Base-by-base conservation (phyloP, 305 asterid genomes). In the Galium porrigens region DNA sequence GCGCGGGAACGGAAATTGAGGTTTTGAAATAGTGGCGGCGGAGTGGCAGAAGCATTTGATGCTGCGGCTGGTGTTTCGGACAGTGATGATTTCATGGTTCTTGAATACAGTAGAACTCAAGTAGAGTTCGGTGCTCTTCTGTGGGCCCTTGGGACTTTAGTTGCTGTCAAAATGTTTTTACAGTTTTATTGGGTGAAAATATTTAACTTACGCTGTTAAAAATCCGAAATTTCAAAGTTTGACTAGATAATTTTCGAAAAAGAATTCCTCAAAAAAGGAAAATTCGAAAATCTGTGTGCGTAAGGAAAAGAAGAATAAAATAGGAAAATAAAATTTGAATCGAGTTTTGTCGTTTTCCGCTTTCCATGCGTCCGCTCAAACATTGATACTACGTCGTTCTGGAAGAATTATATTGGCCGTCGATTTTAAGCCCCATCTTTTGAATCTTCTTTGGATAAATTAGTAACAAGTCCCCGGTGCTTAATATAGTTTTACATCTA, bases 391-490 rank as follows among this genome's bases (percentile, higher is more conserved):
- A 58, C 63, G 63, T 58, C 63, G 63, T 15, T 1, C 4, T 1
- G 44, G 0, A 15, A 58, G 25, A 30, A 17, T 14, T 14, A 32
- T 5, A 0, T 30, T 25, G 48, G 22, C 64, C 64, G 64, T 59
- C 48, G 64, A 34, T 59, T 34, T 59, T 25, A 59, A 58, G 17
- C 27, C 52, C 64, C 48, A 59, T 59, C 64, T 59, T 30, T 29
- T 53, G 33, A 58, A 58, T 58, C 44, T 5, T 12, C 44, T 15
- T 11, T 25, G 32, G 18, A 4, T 3, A 46, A 12, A 46, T 46
- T 46, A 5, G 6, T 46, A 15, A 15, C 14, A 3, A 46, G 52
- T 14, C 20, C 52, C 5, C 18, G 18, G 0, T 15, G 20, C 18
- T 46, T 46, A 46, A 46, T 3, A 6, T 0, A 3, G 52, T 14